These are phyloP conservation scores for Penicillium sp. DNA, from an alignment of 2,329 filamentous ascomycete genomes.

Conservation along the genomic window DNA sequence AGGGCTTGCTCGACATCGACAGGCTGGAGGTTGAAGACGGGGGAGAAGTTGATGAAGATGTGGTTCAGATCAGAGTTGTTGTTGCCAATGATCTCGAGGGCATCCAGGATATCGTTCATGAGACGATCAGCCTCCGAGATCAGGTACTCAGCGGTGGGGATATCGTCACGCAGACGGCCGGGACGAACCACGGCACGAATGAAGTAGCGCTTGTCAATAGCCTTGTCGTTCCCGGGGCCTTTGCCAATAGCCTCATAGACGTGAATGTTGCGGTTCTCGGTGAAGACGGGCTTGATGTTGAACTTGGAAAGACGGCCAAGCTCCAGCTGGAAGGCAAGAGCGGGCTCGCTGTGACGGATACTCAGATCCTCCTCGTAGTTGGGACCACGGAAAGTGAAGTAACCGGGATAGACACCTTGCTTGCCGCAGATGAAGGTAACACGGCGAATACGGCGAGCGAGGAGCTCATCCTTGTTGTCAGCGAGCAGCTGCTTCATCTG, in stretches of 20 bases:
- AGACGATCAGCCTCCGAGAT: constrained; percentile 95
- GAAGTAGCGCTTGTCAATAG: constrained; percentile 83
- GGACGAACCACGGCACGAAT: constrained; percentile 93
- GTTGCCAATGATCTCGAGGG: constrained; percentile 96
- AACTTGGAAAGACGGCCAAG: constrained; percentile 92
- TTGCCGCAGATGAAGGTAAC: constrained; percentile 96
- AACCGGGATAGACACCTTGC: constrained; percentile 91
- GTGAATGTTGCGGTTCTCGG: constrained; percentile 98
- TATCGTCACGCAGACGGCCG: constrained; percentile 91
- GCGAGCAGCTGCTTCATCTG: constrained; percentile 75
- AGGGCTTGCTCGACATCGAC: constrained; percentile 89
- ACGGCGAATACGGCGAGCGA: constrained; percentile 78
- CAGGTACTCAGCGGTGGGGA: constrained; percentile 96
- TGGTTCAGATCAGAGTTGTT: constrained; percentile 99
- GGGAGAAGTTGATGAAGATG: constrained; percentile 99
- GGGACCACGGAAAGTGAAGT: constrained; percentile 97
- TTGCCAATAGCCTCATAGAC: constrained; percentile 97
- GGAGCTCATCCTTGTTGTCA: constrained; percentile 78
- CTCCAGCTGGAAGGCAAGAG: constrained; percentile 97
- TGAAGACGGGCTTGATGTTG: constrained; percentile 97
- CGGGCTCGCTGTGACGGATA: constrained; percentile 95
- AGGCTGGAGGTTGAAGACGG: constrained; percentile 89
- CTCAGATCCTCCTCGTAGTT: constrained; percentile 86
- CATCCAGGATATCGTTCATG: constrained; percentile 97
- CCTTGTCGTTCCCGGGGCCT: constrained; percentile 79